These are phyloP conservation scores for Colletotrichum lupini DNA, from an alignment of 2,329 filamentous ascomycete species.

Conservation along the genomic window DNA sequence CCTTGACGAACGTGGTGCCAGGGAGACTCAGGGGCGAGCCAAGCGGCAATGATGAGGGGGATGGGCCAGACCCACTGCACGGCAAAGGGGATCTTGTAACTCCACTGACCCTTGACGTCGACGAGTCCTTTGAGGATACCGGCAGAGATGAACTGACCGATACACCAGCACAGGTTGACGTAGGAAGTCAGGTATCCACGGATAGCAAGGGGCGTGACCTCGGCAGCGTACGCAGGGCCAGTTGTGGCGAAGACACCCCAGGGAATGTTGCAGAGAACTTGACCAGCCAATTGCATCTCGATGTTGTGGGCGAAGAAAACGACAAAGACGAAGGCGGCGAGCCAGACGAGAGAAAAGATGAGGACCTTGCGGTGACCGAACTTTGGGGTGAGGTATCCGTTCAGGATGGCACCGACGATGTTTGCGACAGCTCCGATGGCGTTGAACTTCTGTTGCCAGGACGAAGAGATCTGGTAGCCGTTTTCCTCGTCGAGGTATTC, in stretches of 20 bases:
- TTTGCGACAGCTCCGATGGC: conserved; percentile 47
- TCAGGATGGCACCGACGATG: conserved; percentile 53
- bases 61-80: conserved; percentile 53
- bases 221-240: conserved; percentile 55
- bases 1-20: conserved; percentile 49
- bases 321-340: conserved; percentile 59
- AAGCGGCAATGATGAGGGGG: conserved; percentile 45
- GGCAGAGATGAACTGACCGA: conserved; percentile 55
- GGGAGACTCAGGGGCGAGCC: conserved; percentile 49
- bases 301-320: conserved; percentile 59
- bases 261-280: conserved; percentile 57
- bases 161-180: conserved; percentile 56
- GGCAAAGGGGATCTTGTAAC: conserved; percentile 53
- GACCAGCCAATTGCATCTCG: conserved; percentile 54
- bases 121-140: conserved; percentile 53
- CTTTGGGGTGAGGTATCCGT: conserved; percentile 53
- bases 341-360: conserved; percentile 52
- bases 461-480: conserved; percentile 58
- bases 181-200: conserved; percentile 56
- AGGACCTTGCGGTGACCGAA: conserved; percentile 58
- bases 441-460: conserved; percentile 63
- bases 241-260: conserved; percentile 60
- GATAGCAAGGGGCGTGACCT: conserved; percentile 54
- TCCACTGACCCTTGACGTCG: conserved; percentile 46
- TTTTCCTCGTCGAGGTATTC: conserved; percentile 45